Conservation (phyloP, 805 yeast genomes). For the Starmerella stigmatis region DNA sequence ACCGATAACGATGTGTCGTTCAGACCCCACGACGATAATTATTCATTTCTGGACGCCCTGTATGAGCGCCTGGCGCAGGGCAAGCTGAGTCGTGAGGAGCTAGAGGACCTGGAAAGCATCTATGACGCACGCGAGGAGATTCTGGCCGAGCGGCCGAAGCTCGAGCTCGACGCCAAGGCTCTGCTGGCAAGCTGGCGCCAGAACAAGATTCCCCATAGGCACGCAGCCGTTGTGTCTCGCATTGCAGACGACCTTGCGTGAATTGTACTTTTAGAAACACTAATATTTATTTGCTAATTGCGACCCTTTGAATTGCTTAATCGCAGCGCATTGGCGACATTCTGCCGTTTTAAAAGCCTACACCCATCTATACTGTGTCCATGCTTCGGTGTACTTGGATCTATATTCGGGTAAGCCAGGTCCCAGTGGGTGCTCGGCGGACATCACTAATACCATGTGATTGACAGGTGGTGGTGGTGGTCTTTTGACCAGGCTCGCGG, state of each 20-base stretch:
- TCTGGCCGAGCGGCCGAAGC: constrained; percentile 2
- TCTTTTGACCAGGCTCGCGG: no score
- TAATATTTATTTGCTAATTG: background rate
- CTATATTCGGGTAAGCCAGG: no score
- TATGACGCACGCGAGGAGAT: background rate
- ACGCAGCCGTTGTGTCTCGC: constrained; percentile 2
- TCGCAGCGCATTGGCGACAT: background rate
- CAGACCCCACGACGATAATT: no score
- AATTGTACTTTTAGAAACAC: background rate
- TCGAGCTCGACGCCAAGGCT: constrained; percentile 1
- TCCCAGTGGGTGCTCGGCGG: no score
- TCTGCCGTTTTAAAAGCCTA: no score
- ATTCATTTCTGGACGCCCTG: background rate
- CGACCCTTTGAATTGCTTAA: background rate
- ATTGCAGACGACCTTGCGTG: background rate
- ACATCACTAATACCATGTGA: no score
- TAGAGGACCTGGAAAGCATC: background rate
- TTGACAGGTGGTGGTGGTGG: background rate
- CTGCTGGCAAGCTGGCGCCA: background rate
- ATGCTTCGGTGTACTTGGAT: no score
- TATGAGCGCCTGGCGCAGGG: background rate
- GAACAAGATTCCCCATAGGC: background rate
- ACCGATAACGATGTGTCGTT: background rate
- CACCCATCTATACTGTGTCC: no score
- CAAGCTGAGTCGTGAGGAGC: background rate